Percentiles rank a stretch among this genome's conserved stretches.
Evolutionary conservation across 495 filamentous ascomycete genomes (phyloP).

Genomic region (Hyaloscypha variabilis): DNA sequence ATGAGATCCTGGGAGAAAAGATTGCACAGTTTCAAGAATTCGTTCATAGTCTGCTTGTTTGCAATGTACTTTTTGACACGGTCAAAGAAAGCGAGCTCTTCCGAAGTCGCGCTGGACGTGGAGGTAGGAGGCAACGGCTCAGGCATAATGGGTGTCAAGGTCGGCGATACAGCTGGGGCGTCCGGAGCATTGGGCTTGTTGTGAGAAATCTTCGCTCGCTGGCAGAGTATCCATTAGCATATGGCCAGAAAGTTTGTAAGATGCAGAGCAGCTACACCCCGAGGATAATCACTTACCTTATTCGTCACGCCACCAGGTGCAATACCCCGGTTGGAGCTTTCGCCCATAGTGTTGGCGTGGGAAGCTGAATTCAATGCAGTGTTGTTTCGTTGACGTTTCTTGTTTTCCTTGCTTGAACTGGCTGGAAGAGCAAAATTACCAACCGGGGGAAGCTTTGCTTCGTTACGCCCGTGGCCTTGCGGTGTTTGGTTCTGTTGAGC

Average conservation of each 20-base stretch:
- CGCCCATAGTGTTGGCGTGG: slow-evolving; percentile 12
- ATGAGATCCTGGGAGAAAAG: slow-evolving; percentile 91
- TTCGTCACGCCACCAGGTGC: slow-evolving; percentile 28
- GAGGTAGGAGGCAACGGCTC: slow-evolving; percentile 79
- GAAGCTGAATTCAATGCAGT: slow-evolving; percentile 1
- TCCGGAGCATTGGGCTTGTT: slow-evolving; percentile 70
- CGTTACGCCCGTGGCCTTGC: slow-evolving; percentile 45
- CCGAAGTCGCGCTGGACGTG: slow-evolving; percentile 60
- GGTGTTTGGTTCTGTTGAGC: slow-evolving; percentile 47
- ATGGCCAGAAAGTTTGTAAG: background rate
- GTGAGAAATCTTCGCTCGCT: slow-evolving; percentile 62
- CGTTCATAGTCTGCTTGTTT: slow-evolving; percentile 87
- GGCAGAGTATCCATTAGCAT: background rate
- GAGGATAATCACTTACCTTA: slow-evolving; percentile 42
- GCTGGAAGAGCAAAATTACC: slow-evolving; percentile 89
- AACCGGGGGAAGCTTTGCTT: slow-evolving; percentile 82
- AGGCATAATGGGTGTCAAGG: slow-evolving; percentile 82
- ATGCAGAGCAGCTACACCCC: background rate
- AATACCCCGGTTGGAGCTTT: slow-evolving; percentile 16
- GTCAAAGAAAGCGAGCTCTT: slow-evolving; percentile 93
- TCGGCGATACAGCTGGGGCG: slow-evolving; percentile 76
- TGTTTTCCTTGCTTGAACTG: slow-evolving; percentile 77
- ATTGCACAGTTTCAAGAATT: slow-evolving; percentile 95
- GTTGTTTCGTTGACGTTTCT: slow-evolving; percentile 59
- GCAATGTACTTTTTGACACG: slow-evolving; percentile 93